These are phyloP conservation scores for Boletus reticulatus DNA, from an alignment of 768 basidiomycete genomes.

Conservation along the genomic window DNA sequence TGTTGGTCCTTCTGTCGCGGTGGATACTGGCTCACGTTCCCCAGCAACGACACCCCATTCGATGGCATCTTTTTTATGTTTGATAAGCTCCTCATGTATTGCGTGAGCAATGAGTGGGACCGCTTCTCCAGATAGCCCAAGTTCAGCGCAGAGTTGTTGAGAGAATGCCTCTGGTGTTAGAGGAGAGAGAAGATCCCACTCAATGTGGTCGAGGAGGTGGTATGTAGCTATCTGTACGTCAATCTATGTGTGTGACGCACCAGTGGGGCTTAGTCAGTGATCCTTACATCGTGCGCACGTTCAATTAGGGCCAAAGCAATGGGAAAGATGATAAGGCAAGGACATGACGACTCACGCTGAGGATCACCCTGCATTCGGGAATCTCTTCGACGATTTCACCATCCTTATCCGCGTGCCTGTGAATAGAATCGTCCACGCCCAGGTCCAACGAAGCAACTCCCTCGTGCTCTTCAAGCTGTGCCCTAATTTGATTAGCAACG, in stretches of 20 bases:
- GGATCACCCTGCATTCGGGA: conserved; percentile 77
- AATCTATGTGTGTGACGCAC: conserved; percentile 51
- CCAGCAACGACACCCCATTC: conserved; percentile 88
- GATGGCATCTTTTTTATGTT: conserved; percentile 92
- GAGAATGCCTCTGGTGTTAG: conserved; percentile 89
- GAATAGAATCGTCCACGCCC: conserved; percentile 36
- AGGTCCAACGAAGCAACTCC: conserved; percentile 78
- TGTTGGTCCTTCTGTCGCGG: conserved; percentile 16
- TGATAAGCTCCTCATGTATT: conserved; percentile 91
- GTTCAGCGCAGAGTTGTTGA: conserved; percentile 72
- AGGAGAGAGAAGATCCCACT: conserved; percentile 96
- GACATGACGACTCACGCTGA: conserved; percentile 53
- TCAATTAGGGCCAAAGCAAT: conserved; percentile 13
- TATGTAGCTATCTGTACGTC: conserved; percentile 95
- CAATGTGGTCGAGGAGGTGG: conserved; percentile 92
- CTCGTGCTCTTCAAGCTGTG: conserved; percentile 90
- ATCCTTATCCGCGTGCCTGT: conserved; percentile 13
- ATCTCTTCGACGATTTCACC: conserved; percentile 59
- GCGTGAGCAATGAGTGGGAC: conserved; percentile 89
- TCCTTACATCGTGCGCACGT: conserved; percentile 14
- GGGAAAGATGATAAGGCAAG: conserved; percentile 9
- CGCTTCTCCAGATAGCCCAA: conserved; percentile 87
- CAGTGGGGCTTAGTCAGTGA: conserved; percentile 7
- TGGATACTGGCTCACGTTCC: conserved; percentile 37
- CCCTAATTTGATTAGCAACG: conserved; percentile 82